phyloP scores from a whole-genome alignment of 1,284 basidiomycete species.

The Pterula multifida region DNA sequence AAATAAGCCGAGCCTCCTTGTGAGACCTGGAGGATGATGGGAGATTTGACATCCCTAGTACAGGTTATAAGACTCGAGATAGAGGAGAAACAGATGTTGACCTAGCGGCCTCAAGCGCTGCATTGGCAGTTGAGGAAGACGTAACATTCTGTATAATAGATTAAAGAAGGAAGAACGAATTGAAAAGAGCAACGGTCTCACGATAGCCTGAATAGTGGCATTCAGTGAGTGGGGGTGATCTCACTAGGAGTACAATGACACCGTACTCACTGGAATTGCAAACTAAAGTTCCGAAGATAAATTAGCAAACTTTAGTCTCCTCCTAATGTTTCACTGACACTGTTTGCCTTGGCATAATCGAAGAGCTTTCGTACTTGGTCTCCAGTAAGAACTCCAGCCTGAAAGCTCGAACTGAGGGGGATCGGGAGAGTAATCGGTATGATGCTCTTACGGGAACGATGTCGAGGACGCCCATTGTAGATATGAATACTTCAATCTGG shows the following conservation, averaged over 20 bases:
- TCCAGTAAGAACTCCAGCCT: conserved; percentile 84
- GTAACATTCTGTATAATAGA: conserved; percentile 59
- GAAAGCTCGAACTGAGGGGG: conserved; percentile 5
- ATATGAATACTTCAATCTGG: neutral
- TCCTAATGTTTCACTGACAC: conserved; percentile 46
- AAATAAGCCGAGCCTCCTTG: conserved; percentile 97
- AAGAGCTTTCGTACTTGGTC: conserved; percentile 82
- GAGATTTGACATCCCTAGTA: conserved; percentile 73
- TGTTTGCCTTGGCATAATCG: conserved; percentile 74
- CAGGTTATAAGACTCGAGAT: conserved; percentile 5
- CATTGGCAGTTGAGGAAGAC: conserved; percentile 81
- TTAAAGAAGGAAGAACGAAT: conserved; percentile 8
- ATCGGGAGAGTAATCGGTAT: conserved; percentile 1
- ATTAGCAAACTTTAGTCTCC: too few species aligned
- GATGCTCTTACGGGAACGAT: conserved; percentile 42
- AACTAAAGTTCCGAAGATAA: conserved; percentile 39
- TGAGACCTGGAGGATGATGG: conserved; percentile 96
- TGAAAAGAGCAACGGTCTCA: conserved; percentile 26
- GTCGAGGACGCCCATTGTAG: conserved; percentile 57
- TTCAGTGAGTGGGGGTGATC: conserved; percentile 3
- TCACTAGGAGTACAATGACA: neutral
- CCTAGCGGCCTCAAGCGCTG: conserved; percentile 83
- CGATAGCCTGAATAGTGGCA: conserved; percentile 45
- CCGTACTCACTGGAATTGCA: conserved; percentile 69
- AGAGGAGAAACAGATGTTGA: conserved; percentile 17